Evolutionary conservation across 805 yeast species (phyloP).

Genomic region (Yamadazyma philogaea): DNA sequence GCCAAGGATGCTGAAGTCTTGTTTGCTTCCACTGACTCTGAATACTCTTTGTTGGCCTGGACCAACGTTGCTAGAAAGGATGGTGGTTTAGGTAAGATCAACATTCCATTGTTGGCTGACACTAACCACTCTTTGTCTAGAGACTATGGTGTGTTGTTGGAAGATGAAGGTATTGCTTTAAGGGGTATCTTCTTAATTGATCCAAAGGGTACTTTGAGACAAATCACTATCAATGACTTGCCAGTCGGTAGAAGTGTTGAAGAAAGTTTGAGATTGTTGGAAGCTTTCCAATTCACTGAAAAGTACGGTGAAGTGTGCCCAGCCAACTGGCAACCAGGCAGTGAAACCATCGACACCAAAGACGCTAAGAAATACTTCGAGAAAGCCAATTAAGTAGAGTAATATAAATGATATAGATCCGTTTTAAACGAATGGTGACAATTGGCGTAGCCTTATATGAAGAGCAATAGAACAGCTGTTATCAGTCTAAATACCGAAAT

Average conservation of each 20-base stretch:
- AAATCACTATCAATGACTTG: slow-evolving; percentile 95
- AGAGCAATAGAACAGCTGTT: too few species aligned
- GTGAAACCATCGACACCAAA: slow-evolving; percentile 80
- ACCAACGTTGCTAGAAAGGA: slow-evolving; percentile 94
- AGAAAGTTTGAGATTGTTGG: slow-evolving; percentile 94
- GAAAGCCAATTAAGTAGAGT: slow-evolving; percentile 1
- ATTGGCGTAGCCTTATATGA: too few species aligned
- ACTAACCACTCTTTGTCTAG: slow-evolving; percentile 91
- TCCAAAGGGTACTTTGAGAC: slow-evolving; percentile 93
- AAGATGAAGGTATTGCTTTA: slow-evolving; percentile 94
- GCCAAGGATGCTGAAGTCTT: slow-evolving; percentile 85
- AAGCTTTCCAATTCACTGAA: slow-evolving; percentile 99
- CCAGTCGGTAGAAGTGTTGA: slow-evolving; percentile 99
- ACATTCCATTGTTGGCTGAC: slow-evolving; percentile 94
- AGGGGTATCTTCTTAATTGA: slow-evolving; percentile 98
- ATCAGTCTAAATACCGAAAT: too few species aligned
- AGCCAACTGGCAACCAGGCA: slow-evolving; percentile 94
- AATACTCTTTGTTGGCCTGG: slow-evolving; percentile 97
- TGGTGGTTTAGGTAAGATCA: slow-evolving; percentile 96
- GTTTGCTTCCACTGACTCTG: slow-evolving; percentile 98
- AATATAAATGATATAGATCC: background rate
- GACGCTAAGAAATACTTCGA: slow-evolving; percentile 83
- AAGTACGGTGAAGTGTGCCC: slow-evolving; percentile 99
- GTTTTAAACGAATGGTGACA: background rate
- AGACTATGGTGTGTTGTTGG: slow-evolving; percentile 96